These are phyloP conservation scores for Lignosus rhinocerotis DNA, from an alignment of 1,284 basidiomycete genomes.

Conservation along the genomic window DNA sequence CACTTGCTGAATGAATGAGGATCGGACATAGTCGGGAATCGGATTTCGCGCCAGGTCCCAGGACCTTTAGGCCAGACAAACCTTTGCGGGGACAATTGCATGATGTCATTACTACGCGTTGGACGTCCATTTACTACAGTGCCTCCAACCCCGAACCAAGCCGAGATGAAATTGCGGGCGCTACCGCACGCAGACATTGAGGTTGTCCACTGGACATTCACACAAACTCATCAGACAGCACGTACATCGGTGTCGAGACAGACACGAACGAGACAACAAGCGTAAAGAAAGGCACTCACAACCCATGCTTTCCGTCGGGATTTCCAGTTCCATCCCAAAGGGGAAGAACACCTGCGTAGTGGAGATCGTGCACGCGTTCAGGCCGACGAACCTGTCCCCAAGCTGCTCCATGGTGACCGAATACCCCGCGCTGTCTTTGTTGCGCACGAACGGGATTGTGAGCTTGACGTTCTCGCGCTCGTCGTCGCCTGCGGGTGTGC, in stretches of 20 bases:
- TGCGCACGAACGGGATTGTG: conserved; percentile 6
- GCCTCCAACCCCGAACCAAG: background rate
- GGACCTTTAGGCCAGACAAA: too few species aligned
- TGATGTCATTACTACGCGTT: too few species aligned
- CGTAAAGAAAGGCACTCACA: background rate
- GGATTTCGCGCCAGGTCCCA: too few species aligned
- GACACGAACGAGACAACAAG: background rate
- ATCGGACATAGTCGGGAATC: too few species aligned
- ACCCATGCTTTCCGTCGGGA: conserved; percentile 8
- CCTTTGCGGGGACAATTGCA: background rate
- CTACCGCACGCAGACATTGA: conserved; percentile 1
- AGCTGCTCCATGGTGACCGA: conserved; percentile 7
- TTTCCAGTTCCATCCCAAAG: conserved; percentile 3
- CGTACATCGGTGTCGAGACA: background rate
- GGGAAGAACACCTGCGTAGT: conserved; percentile 10
- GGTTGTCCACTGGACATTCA: background rate
- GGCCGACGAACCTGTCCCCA: background rate
- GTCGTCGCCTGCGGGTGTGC: background rate
- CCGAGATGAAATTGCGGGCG: background rate
- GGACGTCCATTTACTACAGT: too few species aligned
- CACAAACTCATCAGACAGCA: background rate
- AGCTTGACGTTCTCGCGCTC: background rate
- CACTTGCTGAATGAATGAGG: too few species aligned
- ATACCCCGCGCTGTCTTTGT: conserved; percentile 8
- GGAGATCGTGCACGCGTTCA: conserved; percentile 4